These are phyloP conservation scores for Fusarium foetens DNA, from an alignment of 2,329 filamentous ascomycete genomes.

Conservation along the genomic window DNA sequence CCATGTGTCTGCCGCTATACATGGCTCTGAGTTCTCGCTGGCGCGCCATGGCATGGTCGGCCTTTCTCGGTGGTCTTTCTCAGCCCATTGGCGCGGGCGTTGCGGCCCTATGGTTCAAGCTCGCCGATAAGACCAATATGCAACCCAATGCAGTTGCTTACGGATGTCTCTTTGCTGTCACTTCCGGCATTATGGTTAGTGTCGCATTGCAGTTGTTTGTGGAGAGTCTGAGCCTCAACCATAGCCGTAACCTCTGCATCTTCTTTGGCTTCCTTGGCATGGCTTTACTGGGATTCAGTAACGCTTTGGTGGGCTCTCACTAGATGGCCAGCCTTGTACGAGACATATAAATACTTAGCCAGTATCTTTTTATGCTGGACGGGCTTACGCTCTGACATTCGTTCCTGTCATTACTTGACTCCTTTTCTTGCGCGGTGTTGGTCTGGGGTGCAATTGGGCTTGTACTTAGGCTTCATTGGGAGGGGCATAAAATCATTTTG, in stretches of 20 bases:
- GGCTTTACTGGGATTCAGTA: slow-evolving; percentile 85
- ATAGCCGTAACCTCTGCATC: slow-evolving; percentile 80
- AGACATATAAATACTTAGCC: neutral
- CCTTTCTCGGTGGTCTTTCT: slow-evolving; percentile 83
- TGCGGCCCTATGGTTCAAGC: slow-evolving; percentile 86
- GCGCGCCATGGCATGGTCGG: slow-evolving; percentile 86
- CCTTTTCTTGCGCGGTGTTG: slow-evolving; percentile 32
- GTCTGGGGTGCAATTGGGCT: slow-evolving; percentile 1
- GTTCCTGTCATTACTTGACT: neutral
- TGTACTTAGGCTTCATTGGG: neutral
- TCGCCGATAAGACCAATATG: slow-evolving; percentile 65
- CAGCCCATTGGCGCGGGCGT: slow-evolving; percentile 88
- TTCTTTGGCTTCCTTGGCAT: slow-evolving; percentile 87
- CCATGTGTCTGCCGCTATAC: slow-evolving; percentile 89
- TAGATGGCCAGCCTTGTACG: slow-evolving; percentile 36
- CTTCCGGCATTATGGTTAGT: slow-evolving; percentile 94
- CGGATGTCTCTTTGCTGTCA: slow-evolving; percentile 85
- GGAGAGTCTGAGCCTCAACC: slow-evolving; percentile 84
- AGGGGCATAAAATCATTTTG: slow-evolving; percentile 4
- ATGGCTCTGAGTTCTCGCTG: slow-evolving; percentile 84
- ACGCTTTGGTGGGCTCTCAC: slow-evolving; percentile 76
- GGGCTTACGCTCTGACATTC: neutral
- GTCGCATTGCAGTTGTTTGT: slow-evolving; percentile 90
- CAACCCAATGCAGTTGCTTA: slow-evolving; percentile 70
- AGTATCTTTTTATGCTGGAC: neutral